Conservation (phyloP, 306 rosid species). For the Rubus idaeus region DNA sequence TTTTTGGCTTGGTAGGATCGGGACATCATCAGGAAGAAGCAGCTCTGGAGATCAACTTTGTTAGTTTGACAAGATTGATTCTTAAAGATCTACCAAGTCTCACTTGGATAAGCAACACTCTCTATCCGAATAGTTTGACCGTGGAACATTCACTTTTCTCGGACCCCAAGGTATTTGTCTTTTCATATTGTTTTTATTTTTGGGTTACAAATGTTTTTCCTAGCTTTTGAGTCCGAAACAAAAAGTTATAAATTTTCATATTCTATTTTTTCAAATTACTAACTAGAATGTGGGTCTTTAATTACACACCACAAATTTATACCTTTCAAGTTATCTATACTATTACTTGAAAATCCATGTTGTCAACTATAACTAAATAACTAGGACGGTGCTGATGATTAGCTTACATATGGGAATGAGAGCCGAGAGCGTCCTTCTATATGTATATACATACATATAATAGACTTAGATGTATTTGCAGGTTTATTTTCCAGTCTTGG, state of each 20-base stretch:
- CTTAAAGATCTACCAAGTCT: background rate
- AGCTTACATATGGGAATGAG: too few species aligned
- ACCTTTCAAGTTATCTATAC: too few species aligned
- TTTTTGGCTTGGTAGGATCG: background rate
- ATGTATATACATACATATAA: too few species aligned
- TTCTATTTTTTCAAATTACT: too few species aligned
- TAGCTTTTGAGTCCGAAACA: too few species aligned
- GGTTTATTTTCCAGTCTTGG: conserved; percentile 2
- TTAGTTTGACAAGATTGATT: background rate
- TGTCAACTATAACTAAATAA: too few species aligned
- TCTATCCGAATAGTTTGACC: background rate
- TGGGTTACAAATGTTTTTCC: background rate
- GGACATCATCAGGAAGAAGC: background rate
- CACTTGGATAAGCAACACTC: background rate
- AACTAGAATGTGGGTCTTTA: too few species aligned
- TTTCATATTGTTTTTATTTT: background rate
- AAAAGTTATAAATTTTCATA: too few species aligned
- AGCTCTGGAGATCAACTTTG: background rate
- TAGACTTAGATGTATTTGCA: background rate
- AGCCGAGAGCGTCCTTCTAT: too few species aligned
- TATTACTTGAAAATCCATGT: too few species aligned
- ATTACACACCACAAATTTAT: too few species aligned
- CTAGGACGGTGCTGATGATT: too few species aligned
- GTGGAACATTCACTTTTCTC: background rate
- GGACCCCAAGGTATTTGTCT: background rate